phyloP scores from a whole-genome alignment of 805 yeast genomes.

The Groenewaldozyma tartarivorans region DNA sequence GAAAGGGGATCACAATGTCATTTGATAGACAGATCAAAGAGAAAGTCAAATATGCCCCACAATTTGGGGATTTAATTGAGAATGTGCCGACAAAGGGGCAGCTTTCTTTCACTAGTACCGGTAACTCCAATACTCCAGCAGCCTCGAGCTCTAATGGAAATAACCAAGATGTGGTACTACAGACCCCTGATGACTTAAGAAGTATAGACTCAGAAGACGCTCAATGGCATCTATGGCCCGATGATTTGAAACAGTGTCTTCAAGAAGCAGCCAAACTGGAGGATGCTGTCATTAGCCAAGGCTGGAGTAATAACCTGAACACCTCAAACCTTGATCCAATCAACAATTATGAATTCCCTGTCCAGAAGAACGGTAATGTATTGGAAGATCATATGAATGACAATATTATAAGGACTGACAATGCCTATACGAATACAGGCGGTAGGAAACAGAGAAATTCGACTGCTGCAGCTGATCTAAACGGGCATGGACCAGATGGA shows the following conservation, averaged over 20 bases:
- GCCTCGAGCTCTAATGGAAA: not conserved
- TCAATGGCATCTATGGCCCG: constrained; percentile 9
- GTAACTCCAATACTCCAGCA: not conserved
- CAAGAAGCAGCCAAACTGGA: constrained; percentile 17
- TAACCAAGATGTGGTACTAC: not conserved
- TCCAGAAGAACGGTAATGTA: not conserved
- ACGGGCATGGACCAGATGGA: no score
- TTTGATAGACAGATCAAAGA: not conserved
- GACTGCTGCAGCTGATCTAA: no score
- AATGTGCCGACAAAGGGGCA: not conserved
- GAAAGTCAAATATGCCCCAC: not conserved
- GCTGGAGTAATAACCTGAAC: no score
- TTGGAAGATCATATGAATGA: not conserved
- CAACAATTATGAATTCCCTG: not conserved
- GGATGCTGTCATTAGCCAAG: not conserved
- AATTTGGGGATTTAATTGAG: not conserved
- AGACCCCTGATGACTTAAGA: not conserved
- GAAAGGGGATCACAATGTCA: constrained; percentile 11
- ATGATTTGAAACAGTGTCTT: constrained; percentile 19
- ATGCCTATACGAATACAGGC: no score
- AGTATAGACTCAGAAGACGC: not conserved
- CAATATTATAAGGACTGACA: no score
- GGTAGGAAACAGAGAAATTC: not conserved
- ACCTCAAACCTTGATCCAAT: not conserved
- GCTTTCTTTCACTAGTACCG: not conserved